Conservation (phyloP, 768 basidiomycete species). For the Gymnopilus dilepis region DNA sequence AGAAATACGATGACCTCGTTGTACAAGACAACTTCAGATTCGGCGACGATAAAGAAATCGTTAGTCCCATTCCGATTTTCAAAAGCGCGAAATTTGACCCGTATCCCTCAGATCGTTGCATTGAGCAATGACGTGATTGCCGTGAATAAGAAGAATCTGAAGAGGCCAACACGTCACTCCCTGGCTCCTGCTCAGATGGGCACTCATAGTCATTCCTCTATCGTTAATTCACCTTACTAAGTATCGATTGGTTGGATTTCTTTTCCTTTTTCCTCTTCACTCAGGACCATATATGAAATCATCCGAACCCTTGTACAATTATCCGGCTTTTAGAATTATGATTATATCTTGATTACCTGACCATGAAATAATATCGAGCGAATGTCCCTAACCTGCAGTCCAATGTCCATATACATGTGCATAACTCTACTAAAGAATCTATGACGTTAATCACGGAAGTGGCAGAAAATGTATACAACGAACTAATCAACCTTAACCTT, state of each 20-base stretch:
- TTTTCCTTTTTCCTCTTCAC: background rate
- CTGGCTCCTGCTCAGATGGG: constrained; percentile 47
- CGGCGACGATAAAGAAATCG: constrained; percentile 96
- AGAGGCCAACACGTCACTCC: constrained; percentile 79
- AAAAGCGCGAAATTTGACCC: constrained; percentile 2
- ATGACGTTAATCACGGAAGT: too few species aligned
- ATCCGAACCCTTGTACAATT: constrained; percentile 22
- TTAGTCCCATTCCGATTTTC: constrained; percentile 42
- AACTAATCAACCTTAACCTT: background rate
- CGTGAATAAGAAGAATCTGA: constrained; percentile 92
- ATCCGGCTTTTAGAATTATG: background rate
- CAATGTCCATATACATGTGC: background rate
- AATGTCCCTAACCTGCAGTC: background rate
- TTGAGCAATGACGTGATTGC: constrained; percentile 92
- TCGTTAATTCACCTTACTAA: constrained; percentile 73
- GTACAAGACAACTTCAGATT: constrained; percentile 99
- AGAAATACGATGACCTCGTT: constrained; percentile 92
- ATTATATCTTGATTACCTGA: constrained; percentile 21
- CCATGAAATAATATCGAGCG: constrained; percentile 7
- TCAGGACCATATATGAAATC: background rate
- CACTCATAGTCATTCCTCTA: constrained; percentile 58
- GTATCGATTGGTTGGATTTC: background rate
- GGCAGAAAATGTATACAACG: too few species aligned
- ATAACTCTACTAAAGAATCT: background rate
- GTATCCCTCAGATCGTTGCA: constrained; percentile 80